Base-by-base conservation (phyloP, 2,329 filamentous ascomycete genomes). In the Clarireedia paspali region DNA sequence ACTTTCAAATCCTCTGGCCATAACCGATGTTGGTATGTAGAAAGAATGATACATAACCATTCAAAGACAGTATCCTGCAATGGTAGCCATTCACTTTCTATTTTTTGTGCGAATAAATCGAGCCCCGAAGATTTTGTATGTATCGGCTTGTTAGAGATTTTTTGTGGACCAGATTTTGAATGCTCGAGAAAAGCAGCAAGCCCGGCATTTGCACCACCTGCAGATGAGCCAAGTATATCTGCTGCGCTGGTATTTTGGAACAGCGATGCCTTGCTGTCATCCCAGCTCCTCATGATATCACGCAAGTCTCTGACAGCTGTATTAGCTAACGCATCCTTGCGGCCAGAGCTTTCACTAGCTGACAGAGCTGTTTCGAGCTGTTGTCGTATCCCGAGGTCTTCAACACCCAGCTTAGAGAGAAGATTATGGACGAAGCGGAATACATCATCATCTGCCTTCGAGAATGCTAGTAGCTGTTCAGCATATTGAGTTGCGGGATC, bases 171-270 rank as follows among this genome's bases (percentile, higher is more conserved):
- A 0, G 78, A 72, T 60, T 84, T 84, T 1, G 81, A 78, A 62
- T 85, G 81, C 61, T 86, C 83, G 4, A 86, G 73, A 61, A 86
- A 85, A 4, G 81, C 82, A 1, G 78, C 81, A 15, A 84, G 72
- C 7, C 80, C 80, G 30, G 64, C 65, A 57, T 70, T 70, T n/a
- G 66, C 64, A 55, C 58, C 62, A 23, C 59, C 64, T 27, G 59
- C 56, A 9, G 64, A 63, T 3, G 63, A 64, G 5, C 68, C 68
- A 14, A 70, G 60, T 15, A 70, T 62, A 49, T 68, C 68, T 45
- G 64, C 64, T 15, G 63, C 64, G 59, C 66, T 69, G 10, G 59
- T 63, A 38, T 66, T 66, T 15, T 64, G 50, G 39, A 68, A 69
- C 10, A 63, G 65, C 2, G 63, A 64, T 14, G 70, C 70, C 57